Conservation (phyloP, 2,329 filamentous ascomycete genomes). For the Penicillium sclerotiorum region DNA sequence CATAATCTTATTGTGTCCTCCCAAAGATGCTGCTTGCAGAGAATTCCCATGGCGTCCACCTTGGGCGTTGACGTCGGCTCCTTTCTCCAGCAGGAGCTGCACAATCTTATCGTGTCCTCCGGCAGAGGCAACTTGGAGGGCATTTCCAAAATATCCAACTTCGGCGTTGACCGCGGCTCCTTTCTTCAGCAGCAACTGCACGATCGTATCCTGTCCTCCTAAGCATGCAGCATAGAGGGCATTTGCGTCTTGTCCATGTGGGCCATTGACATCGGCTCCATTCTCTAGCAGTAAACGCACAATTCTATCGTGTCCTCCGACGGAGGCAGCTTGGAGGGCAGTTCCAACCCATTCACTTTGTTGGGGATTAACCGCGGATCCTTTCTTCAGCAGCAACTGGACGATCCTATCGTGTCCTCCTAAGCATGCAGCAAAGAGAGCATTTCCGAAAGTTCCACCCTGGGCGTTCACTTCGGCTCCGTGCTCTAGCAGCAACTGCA, state of each 20-base stretch:
- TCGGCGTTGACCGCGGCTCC: no score
- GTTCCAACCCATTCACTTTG: background rate
- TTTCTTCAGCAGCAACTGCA: no score
- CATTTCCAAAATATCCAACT: no score
- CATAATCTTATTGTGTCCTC: conserved; percentile 5
- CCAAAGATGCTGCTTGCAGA: conserved; percentile 6
- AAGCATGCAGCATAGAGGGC: background rate
- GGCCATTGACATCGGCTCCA: conserved; percentile 4
- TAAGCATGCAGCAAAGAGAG: background rate
- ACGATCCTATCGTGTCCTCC: background rate
- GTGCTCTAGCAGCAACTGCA: conserved; percentile 4
- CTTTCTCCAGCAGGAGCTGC: background rate
- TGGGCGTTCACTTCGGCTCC: conserved; percentile 8
- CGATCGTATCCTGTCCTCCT: no score
- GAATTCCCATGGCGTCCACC: no score
- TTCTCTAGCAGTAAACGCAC: conserved; percentile 1
- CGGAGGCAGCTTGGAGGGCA: conserved; percentile 1
- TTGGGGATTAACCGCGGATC: conserved; percentile 5
- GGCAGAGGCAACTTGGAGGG: background rate
- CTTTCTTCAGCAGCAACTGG: conserved; percentile 3
- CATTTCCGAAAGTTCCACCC: background rate
- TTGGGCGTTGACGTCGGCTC: conserved; percentile 9
- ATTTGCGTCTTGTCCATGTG: background rate
- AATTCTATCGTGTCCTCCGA: conserved; percentile 2
- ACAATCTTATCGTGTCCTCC: background rate